Conservation (phyloP, 2,329 filamentous ascomycete species). For the Pseudogymnoascus sp. region DNA sequence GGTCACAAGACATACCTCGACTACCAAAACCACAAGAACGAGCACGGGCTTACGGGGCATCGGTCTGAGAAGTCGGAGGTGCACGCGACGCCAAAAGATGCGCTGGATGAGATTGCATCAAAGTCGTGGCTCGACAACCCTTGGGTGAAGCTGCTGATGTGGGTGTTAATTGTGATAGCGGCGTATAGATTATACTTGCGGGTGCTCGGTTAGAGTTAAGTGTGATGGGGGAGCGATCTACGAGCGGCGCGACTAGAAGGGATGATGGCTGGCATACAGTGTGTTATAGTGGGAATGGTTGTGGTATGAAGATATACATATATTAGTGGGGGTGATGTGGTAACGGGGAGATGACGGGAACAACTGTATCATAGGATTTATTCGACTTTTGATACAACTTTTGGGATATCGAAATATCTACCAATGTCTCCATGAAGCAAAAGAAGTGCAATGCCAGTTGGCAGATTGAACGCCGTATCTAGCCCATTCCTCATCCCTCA, state of each 20-base stretch:
- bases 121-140: conserved; percentile 1
- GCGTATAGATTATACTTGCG: not conserved
- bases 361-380: not conserved
- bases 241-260: not conserved
- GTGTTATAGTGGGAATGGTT: not conserved
- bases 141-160: not conserved
- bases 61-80: not conserved
- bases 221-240: not conserved
- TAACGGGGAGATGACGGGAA: not conserved
- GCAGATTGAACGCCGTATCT: conserved; percentile 1
- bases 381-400: not conserved
- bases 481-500: not conserved
- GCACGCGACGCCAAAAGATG: not conserved
- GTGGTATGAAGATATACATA: not conserved
- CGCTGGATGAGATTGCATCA: not conserved
- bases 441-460: not conserved
- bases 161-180: not conserved
- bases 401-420: not conserved
- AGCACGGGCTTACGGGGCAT: not conserved
- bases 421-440: not conserved
- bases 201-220: not conserved
- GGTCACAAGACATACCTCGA: conserved; percentile 3
- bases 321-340: not conserved
- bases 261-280: not conserved
- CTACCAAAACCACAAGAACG: not conserved